Conservation (phyloP, 768 basidiomycete genomes). For the Pulveroboletus ravenelii region DNA sequence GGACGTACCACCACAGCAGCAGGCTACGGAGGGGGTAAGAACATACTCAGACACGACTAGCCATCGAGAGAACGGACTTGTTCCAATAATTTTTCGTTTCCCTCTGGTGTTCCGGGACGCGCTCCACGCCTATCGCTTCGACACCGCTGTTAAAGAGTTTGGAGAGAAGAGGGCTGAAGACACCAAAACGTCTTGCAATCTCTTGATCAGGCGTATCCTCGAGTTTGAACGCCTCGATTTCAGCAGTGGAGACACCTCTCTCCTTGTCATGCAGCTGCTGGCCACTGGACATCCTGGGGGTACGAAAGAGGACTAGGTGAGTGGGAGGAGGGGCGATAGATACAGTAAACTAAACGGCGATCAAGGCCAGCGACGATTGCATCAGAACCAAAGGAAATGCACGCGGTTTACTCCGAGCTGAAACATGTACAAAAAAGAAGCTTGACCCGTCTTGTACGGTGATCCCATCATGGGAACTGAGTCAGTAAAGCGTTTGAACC, state of each 20-base stretch:
- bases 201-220: slow-evolving; percentile 28
- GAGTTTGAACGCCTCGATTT: not conserved
- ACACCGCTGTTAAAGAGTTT: slow-evolving; percentile 46
- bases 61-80: slow-evolving; percentile 29
- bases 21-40: slow-evolving; percentile 26
- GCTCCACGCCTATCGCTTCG: slow-evolving; percentile 55
- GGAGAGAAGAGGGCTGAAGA: slow-evolving; percentile 29
- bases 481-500: not conserved
- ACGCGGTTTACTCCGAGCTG: not conserved
- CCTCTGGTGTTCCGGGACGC: slow-evolving; percentile 47
- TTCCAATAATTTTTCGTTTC: slow-evolving; percentile 43
- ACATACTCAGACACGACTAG: not conserved
- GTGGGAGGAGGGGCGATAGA: not conserved
- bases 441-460: too few relatives aligned
- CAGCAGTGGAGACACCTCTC: slow-evolving; percentile 1
- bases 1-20: slow-evolving; percentile 42
- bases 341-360: too few relatives aligned
- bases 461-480: not conserved
- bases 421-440: not conserved
- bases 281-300: slow-evolving; percentile 3
- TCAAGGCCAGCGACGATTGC: not conserved
- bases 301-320: not conserved
- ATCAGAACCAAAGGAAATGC: not conserved
- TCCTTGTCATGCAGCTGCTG: slow-evolving; percentile 18
- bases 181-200: slow-evolving; percentile 30